Base-by-base conservation (phyloP, 768 basidiomycete genomes). In the Jaapia argillacea region DNA sequence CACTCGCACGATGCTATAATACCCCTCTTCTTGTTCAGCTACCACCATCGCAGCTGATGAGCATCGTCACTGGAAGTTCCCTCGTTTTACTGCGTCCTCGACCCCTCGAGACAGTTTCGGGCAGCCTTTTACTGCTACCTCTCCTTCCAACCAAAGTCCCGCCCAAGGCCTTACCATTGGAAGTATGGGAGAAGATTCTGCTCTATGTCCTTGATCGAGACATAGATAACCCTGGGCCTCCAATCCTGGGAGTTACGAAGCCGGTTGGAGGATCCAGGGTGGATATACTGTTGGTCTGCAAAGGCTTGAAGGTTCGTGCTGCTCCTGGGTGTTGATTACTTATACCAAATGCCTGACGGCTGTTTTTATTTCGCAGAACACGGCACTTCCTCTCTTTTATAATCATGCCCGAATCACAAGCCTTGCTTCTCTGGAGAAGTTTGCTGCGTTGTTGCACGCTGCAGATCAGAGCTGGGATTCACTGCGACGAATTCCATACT, bases 401-500 rank as follows among this genome's bases (percentile, higher is more conserved):
- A 61, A 72, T n/a, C 62, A 60, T 24, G 68, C 83, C 21, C 58
- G 57, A 23, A 59, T 85, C 24, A 54, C 56, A 4, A 64, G 66
- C 16, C 51, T 75, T 7, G 43, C 56, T 10, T 56, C 67, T 4
- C 65, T 90, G 33, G 69, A 74, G 44, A 69, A 66, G 47, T 81
- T 91, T 51, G 65, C 72, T n/a, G 46, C 62, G n/a, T 67, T 65
- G 20, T 69, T 93, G 1, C 63, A 69, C 46, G 52, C 56, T 24
- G 79, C 81, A 5, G 90, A 94, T 48, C 70, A 75, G 51, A 74
- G 72, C 54, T 94, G 91, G 91, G 88, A 91, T 53, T 85, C 87
- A 36, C 79, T 94, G 45, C 77, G 86, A 41, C 74, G 91, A 40
- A 89, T 86, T 50, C 86, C 86, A 0, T 85, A 83, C 54, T 92